Conservation (phyloP, 441 rosid species). For the Flueggea neowawraea region DNA sequence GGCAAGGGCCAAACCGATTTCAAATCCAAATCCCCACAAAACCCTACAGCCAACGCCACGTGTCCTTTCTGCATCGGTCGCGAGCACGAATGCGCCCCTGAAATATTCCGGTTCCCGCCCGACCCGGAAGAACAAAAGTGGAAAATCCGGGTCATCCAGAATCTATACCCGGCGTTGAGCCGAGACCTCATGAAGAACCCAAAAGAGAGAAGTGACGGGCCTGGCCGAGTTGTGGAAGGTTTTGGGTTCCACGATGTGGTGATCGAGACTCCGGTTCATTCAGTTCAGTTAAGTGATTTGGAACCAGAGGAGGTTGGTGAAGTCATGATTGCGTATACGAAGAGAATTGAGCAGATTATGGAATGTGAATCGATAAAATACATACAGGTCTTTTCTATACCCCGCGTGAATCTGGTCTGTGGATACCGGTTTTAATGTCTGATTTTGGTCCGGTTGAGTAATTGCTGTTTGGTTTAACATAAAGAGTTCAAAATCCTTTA, state of each 20-base stretch:
- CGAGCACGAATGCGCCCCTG: slow-evolving; percentile 81
- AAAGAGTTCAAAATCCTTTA: no score
- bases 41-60: slow-evolving; percentile 15
- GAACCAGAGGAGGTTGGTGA: slow-evolving; percentile 47
- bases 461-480: no score
- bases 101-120: slow-evolving; percentile 75
- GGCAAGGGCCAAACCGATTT: slow-evolving; percentile 77
- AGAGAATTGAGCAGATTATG: slow-evolving; percentile 64
- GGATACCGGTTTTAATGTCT: no score
- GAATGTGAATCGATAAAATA: slow-evolving; percentile 50
- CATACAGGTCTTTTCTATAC: slow-evolving; percentile 54
- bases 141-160: slow-evolving; percentile 85
- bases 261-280: slow-evolving; percentile 74
- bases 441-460: no score
- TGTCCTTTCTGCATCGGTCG: slow-evolving; percentile 88
- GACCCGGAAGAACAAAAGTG: slow-evolving; percentile 24
- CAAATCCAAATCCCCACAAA: slow-evolving; percentile 61
- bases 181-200: slow-evolving; percentile 34
- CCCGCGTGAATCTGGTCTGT: no score
- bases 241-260: slow-evolving; percentile 88
- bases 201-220: slow-evolving; percentile 5
- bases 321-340: slow-evolving; percentile 59
- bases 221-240: slow-evolving; percentile 31
- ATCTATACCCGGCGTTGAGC: slow-evolving; percentile 74
- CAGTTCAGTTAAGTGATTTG: slow-evolving; percentile 52